Conservation (phyloP, 345 rosid species). For the Rhizophora mangle region DNA sequence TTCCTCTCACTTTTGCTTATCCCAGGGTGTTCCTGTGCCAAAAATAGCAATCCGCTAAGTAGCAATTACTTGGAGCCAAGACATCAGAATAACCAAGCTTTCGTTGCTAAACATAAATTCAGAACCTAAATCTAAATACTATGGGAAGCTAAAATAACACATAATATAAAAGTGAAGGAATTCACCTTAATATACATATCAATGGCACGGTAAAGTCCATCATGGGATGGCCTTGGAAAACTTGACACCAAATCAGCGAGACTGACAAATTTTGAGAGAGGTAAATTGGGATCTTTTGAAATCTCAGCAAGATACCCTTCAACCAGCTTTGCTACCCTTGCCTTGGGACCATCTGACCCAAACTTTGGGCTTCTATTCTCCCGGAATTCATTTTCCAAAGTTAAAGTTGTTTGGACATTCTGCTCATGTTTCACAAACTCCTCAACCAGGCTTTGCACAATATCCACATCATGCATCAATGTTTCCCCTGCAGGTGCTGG, state of each 20-base stretch:
- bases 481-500: slow-evolving; percentile 23
- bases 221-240: slow-evolving; percentile 29
- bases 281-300: slow-evolving; percentile 27
- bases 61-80: background rate
- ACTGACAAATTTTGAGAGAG: slow-evolving; percentile 25
- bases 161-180: background rate
- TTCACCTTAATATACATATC: slow-evolving; percentile 36
- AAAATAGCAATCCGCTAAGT: background rate
- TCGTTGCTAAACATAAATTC: background rate
- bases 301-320: slow-evolving; percentile 35
- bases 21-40: slow-evolving; percentile 31
- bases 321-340: slow-evolving; percentile 27
- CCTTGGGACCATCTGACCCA: slow-evolving; percentile 27
- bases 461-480: slow-evolving; percentile 21
- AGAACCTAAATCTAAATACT: too few relatives aligned
- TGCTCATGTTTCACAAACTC: slow-evolving; percentile 16
- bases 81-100: background rate
- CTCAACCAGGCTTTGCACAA: slow-evolving; percentile 26
- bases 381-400: slow-evolving; percentile 11
- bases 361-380: slow-evolving; percentile 21
- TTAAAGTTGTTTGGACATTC: slow-evolving; percentile 2
- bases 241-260: slow-evolving; percentile 27
- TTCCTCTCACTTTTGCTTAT: slow-evolving; percentile 36
- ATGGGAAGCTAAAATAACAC: background rate
- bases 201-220: slow-evolving; percentile 31